Conservation (phyloP, 805 yeast genomes). For the Komagataella populi region DNA sequence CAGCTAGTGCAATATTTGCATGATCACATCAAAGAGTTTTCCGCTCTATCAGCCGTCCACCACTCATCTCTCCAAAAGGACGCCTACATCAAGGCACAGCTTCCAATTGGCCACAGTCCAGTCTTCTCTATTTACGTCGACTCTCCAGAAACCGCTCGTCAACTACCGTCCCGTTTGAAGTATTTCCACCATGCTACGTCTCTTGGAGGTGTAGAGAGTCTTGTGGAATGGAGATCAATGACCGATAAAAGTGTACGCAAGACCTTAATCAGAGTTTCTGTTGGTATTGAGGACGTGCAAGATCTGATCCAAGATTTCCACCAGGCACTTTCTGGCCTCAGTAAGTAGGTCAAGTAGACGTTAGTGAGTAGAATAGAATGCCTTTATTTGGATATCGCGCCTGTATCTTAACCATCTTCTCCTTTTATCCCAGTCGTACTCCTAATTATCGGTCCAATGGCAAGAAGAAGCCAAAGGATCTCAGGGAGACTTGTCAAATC, state of each 20-base stretch:
- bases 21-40: conserved; percentile 19
- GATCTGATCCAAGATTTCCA: conserved; percentile 35
- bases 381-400: background rate
- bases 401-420: background rate
- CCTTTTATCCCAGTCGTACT: background rate
- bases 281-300: conserved; percentile 37
- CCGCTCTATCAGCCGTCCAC: conserved; percentile 19
- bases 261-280: conserved; percentile 29
- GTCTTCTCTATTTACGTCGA: conserved; percentile 29
- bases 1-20: conserved; percentile 24
- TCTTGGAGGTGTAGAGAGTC: conserved; percentile 26
- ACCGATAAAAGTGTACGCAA: conserved; percentile 15
- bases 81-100: conserved; percentile 22
- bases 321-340: conserved; percentile 14
- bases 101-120: conserved; percentile 29
- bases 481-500: background rate
- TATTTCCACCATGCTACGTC: conserved; percentile 35
- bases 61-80: conserved; percentile 30
- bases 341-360: background rate
- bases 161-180: conserved; percentile 28
- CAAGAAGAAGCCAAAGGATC: background rate
- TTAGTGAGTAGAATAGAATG: too few relatives aligned
- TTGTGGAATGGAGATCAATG: conserved; percentile 24
- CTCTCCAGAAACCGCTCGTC: conserved; percentile 21
- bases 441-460: background rate